Evolutionary conservation across 768 basidiomycete genomes (phyloP).

Genomic region (Tylopilus felleus): DNA sequence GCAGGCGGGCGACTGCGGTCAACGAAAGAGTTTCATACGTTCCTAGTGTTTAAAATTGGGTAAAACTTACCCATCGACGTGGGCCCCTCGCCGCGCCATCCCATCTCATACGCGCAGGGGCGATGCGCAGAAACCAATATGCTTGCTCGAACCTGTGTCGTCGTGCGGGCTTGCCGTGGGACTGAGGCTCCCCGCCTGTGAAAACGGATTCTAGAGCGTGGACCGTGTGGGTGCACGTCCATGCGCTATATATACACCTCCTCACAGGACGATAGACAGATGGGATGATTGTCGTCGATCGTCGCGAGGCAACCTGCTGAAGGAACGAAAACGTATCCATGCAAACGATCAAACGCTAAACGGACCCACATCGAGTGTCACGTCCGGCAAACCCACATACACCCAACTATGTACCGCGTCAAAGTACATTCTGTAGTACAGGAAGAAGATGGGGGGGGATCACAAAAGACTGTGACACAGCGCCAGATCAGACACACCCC

Average conservation of each 20-base stretch:
- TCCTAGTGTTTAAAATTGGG: not conserved
- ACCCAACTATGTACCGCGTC: not conserved
- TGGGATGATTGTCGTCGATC: not conserved
- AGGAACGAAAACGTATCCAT: constrained; percentile 5
- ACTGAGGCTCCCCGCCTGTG: not conserved
- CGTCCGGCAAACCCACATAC: not conserved
- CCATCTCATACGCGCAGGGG: not conserved
- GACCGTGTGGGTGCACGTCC: not conserved
- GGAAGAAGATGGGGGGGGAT: not conserved
- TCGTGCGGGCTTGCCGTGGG: too few relatives aligned
- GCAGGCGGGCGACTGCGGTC: not conserved
- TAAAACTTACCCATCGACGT: not conserved
- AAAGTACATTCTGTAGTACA: not conserved
- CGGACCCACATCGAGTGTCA: not conserved
- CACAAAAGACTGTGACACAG: not conserved
- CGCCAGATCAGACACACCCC: not conserved
- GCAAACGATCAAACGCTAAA: not conserved
- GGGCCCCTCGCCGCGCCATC: not conserved
- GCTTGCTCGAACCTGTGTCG: not conserved
- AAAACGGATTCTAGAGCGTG: not conserved
- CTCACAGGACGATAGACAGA: not conserved
- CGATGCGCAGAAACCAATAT: not conserved
- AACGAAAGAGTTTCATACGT: not conserved
- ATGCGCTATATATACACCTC: not conserved
- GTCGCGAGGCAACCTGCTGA: constrained; percentile 12